Base-by-base conservation (phyloP, 768 basidiomycete species). In the Boletus vermiculosoides region DNA sequence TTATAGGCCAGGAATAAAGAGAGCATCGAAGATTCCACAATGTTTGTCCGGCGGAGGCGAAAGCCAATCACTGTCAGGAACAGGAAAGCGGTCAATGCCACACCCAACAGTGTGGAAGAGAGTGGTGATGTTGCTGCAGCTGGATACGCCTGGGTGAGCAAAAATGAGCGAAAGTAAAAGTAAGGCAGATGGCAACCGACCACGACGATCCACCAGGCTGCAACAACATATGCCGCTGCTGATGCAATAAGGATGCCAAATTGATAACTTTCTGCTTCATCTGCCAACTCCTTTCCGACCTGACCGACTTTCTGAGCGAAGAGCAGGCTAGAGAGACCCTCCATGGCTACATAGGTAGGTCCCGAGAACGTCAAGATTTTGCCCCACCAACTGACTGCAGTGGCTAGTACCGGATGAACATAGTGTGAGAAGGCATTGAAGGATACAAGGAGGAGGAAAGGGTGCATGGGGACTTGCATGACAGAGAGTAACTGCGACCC, bases 61-160 rank as follows among this genome's bases (percentile, higher is more conserved):
- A 98, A 95, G 7, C 95, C 95, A 60, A 98, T 96, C 63, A 90
- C 79, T 1, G 94, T 94, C 41, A 97, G 79, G 74, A 97, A 98
- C 31, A 96, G 72, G 67, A 96, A 88, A 11, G 92, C 85, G 1
- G 94, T 93, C 56, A 96, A 75, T 3, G 92, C 91, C 3, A 87
- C 88, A 3, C 95, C 95, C 18, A 98, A 78, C 11, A 98, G 77
- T 2, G 94, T 95, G 1, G 94, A 91, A 11, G 93, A 90, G 33
- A 96, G 77, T 10, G 94, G 90, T 1, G 92, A 90, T 10, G 86
- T 82, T 6, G 92, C 88, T 7, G 89, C 89, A 3, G 87, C 80
- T 25, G 93, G 87, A 72, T 94, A 95, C 4, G 89, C 83, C 87
- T 92, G 59, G 28, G 52, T 5, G 20, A 54, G 45, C 25, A 50